These are phyloP conservation scores for Phaeosphaeria sp. DNA, from an alignment of 2,329 filamentous ascomycete genomes.

Conservation along the genomic window DNA sequence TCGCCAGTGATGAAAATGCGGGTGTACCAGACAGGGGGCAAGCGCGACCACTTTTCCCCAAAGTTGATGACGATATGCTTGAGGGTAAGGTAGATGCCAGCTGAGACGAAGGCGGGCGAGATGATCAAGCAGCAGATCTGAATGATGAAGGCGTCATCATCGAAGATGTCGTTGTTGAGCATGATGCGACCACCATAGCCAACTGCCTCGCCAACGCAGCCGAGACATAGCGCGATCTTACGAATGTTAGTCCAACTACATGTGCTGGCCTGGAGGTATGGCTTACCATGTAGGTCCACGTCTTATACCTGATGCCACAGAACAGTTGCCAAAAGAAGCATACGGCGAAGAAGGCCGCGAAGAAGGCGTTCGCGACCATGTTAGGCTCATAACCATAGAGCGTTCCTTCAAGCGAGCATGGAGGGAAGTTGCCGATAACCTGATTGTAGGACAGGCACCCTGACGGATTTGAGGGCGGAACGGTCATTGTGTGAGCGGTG, in stretches of 20 bases:
- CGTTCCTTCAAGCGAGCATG: slow-evolving; percentile 51
- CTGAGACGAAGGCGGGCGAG: slow-evolving; percentile 62
- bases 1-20: slow-evolving; percentile 68
- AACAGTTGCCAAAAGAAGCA: slow-evolving; percentile 57
- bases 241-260: slow-evolving; percentile 5
- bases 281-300: slow-evolving; percentile 60
- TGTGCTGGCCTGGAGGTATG: background rate
- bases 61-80: slow-evolving; percentile 65
- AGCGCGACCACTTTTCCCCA: slow-evolving; percentile 47
- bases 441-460: slow-evolving; percentile 12
- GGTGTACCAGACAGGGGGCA: slow-evolving; percentile 55
- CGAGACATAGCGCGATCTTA: slow-evolving; percentile 54
- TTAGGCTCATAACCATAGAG: slow-evolving; percentile 63
- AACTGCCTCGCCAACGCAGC: slow-evolving; percentile 58
- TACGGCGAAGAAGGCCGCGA: slow-evolving; percentile 58
- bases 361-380: slow-evolving; percentile 60
- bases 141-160: slow-evolving; percentile 55
- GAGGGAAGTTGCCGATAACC: background rate
- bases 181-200: slow-evolving; percentile 64
- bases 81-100: slow-evolving; percentile 62
- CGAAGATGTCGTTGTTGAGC: slow-evolving; percentile 61
- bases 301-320: slow-evolving; percentile 58
- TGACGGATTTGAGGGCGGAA: slow-evolving; percentile 25
- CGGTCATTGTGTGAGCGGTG: slow-evolving; percentile 19
- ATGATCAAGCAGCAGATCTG: slow-evolving; percentile 65